Evolutionary conservation across 257 asterid species (phyloP).

Genomic region (Lycium ferocissimum): DNA sequence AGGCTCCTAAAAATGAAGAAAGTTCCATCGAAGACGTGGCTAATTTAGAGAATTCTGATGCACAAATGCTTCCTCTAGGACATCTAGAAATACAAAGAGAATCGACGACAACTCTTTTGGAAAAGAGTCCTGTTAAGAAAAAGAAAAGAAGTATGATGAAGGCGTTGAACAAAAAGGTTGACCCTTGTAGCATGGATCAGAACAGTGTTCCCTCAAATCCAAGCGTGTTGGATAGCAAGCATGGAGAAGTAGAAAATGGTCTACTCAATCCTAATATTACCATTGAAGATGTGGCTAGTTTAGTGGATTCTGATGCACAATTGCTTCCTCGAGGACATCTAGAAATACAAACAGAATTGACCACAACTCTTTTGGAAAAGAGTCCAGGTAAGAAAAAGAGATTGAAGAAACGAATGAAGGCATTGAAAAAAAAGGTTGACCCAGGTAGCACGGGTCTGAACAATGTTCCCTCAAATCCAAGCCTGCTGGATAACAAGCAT

Average conservation of each 20-base stretch:
- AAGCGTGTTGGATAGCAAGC: constrained; percentile 40
- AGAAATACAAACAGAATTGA: constrained; percentile 37
- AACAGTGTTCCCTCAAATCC: constrained; percentile 37
- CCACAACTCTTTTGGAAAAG: constrained; percentile 35
- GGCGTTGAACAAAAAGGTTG: constrained; percentile 25
- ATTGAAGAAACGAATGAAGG: constrained; percentile 32
- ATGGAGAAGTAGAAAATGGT: background rate
- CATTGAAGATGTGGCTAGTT: constrained; percentile 29
- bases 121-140: constrained; percentile 31
- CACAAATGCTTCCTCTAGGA: constrained; percentile 36
- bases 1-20: constrained; percentile 26
- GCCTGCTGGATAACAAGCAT: constrained; percentile 39
- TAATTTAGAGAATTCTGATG: constrained; percentile 28
- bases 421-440: constrained; percentile 21
- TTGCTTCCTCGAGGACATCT: constrained; percentile 31
- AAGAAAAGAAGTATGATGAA: constrained; percentile 25
- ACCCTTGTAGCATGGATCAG: constrained; percentile 37
- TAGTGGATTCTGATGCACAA: constrained; percentile 13
- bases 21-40: constrained; percentile 30
- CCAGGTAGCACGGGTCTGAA: constrained; percentile 36
- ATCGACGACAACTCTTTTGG: constrained; percentile 37
- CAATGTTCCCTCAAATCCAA: constrained; percentile 39
- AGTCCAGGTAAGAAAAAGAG: constrained; percentile 37
- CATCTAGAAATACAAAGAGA: constrained; percentile 34
- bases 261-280: too few relatives aligned